Percentiles rank a stretch among this genome's conserved stretches.
phyloP scores from a whole-genome alignment of 2,329 filamentous ascomycete species.

The Pyrenochaeta sp. region DNA sequence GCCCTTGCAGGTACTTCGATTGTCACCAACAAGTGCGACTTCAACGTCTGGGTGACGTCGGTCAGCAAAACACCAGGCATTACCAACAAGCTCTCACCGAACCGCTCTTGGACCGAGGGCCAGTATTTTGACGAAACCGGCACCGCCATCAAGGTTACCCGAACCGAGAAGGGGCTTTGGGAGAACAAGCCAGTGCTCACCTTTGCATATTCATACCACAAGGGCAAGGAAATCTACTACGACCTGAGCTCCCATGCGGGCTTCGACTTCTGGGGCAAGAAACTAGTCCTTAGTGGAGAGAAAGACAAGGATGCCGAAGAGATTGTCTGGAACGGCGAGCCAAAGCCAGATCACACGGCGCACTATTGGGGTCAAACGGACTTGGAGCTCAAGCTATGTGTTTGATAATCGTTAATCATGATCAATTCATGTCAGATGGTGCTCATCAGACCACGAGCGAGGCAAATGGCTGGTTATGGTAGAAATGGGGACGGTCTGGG shows the following conservation, averaged over 20 bases:
- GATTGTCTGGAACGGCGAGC: constrained; percentile 27
- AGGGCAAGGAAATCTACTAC: constrained; percentile 30
- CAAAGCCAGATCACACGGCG: constrained; percentile 15
- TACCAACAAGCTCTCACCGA: constrained; percentile 10
- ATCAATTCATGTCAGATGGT: too few species aligned
- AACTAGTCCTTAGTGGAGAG: constrained; percentile 20
- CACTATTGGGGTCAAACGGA: constrained; percentile 23
- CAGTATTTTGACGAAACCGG: constrained; percentile 25
- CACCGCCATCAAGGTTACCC: constrained; percentile 36
- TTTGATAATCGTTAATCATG: too few species aligned
- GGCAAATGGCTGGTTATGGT: too few species aligned
- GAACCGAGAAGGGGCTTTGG: constrained; percentile 17
- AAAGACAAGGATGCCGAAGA: constrained; percentile 8
- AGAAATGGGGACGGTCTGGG: too few species aligned
- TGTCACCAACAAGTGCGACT: constrained; percentile 38
- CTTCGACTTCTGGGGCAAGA: constrained; percentile 29
- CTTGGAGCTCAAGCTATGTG: constrained; percentile 27
- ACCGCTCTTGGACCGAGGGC: constrained; percentile 14
- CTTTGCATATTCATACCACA: constrained; percentile 31
- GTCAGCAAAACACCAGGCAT: constrained; percentile 14
- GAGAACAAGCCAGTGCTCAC: constrained; percentile 25
- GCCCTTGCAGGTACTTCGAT: constrained; percentile 20
- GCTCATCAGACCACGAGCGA: background rate
- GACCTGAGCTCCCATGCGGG: constrained; percentile 27
- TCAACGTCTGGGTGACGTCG: constrained; percentile 30